Conservation (phyloP, 208 protist species). For the Leishmania gerbilli region DNA sequence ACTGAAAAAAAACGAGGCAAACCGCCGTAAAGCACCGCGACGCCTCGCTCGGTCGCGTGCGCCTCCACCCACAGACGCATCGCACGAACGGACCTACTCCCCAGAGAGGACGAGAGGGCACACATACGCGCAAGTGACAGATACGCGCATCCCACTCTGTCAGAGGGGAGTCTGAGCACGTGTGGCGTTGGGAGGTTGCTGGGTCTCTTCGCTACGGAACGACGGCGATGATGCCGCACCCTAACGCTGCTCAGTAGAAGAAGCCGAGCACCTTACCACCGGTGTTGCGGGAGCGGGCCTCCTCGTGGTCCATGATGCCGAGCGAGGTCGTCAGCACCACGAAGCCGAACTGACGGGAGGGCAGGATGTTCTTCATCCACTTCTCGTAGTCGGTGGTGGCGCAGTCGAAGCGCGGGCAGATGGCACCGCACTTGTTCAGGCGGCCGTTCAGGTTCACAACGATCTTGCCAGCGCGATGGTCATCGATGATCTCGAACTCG, state of each 20-base stretch:
- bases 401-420: slow-evolving; percentile 99
- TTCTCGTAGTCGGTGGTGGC: slow-evolving; percentile 97
- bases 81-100: neutral
- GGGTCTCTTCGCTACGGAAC: neutral
- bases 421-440: slow-evolving; percentile 99
- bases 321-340: slow-evolving; percentile 99
- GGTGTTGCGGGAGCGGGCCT: slow-evolving; percentile 98
- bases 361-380: slow-evolving; percentile 99
- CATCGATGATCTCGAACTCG: slow-evolving; percentile 99
- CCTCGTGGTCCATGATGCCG: slow-evolving; percentile 99
- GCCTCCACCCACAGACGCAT: neutral
- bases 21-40: neutral
- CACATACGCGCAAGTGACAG: neutral
- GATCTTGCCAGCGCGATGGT: slow-evolving; percentile 99
- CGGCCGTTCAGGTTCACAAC: slow-evolving; percentile 99
- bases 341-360: slow-evolving; percentile 99
- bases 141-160: neutral
- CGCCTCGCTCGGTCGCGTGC: neutral
- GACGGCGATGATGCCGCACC: neutral
- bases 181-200: neutral
- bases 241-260: slow-evolving; percentile 97
- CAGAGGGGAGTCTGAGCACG: neutral
- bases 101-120: neutral
- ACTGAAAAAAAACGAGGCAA: neutral
- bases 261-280: slow-evolving; percentile 99